A percentile compares a stretch with the other conserved stretches of the same genome.
Conservation (phyloP, 768 basidiomycete genomes). For the Leccinum truebloodii region DNA sequence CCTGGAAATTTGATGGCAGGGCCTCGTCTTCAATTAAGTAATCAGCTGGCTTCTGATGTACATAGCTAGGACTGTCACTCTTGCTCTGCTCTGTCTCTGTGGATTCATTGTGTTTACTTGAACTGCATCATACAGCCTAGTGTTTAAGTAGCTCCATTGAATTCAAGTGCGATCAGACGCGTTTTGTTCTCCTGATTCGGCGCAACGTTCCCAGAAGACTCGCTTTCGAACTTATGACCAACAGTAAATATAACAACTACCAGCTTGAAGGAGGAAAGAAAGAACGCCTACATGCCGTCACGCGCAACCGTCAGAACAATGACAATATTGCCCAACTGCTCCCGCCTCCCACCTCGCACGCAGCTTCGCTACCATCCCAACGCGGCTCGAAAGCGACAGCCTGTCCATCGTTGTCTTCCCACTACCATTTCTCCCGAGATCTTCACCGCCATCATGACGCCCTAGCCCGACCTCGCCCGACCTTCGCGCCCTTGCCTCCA, state of each 20-base stretch:
- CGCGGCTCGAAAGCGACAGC: slow-evolving; percentile 2
- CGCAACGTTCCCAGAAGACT: no score
- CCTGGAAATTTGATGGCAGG: no score
- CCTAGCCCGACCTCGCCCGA: background rate
- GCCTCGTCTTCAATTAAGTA: no score
- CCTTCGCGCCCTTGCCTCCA: background rate
- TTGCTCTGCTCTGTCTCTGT: no score
- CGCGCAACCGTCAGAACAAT: background rate
- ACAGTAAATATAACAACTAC: background rate
- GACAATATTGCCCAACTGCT: background rate
- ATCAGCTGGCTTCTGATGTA: no score
- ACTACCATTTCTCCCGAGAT: no score
- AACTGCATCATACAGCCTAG: background rate
- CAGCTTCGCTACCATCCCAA: slow-evolving; percentile 24
- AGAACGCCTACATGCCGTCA: background rate
- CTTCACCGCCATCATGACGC: background rate
- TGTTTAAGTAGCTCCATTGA: background rate
- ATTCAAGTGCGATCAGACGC: background rate
- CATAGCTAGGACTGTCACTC: no score
- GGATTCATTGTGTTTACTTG: background rate
- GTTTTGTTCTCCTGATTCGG: background rate
- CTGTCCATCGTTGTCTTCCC: background rate
- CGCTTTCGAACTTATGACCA: background rate
- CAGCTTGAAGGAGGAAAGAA: background rate
- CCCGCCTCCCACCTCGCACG: slow-evolving; percentile 23